Evolutionary conservation across 179 eudicot genomes (phyloP).

Genomic region (Amaranthus tricolor): DNA sequence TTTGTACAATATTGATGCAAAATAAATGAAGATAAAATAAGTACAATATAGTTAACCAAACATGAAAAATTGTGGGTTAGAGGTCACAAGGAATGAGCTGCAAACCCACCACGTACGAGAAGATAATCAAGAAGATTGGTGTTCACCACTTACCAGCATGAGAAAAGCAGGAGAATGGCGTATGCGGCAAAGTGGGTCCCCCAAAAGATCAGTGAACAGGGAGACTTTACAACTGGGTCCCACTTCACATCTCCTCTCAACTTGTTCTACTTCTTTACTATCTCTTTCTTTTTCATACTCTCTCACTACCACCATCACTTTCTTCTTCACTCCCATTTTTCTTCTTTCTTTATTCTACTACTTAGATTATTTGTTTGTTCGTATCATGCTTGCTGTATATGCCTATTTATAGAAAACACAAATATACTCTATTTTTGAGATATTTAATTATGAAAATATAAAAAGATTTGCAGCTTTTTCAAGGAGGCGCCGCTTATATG

Average conservation of each 20-base stretch:
- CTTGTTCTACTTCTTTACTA: slow-evolving; percentile 47
- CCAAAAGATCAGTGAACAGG: slow-evolving; percentile 74
- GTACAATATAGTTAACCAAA: too few species aligned
- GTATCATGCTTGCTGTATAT: not conserved
- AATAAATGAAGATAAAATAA: not conserved
- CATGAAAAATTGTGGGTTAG: not conserved
- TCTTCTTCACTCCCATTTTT: slow-evolving; percentile 20
- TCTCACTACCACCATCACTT: slow-evolving; percentile 44
- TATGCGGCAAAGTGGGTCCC: slow-evolving; percentile 91
- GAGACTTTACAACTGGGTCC: slow-evolving; percentile 69
- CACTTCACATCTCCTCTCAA: slow-evolving; percentile 77
- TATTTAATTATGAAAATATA: too few species aligned
- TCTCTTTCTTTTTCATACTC: slow-evolving; percentile 50
- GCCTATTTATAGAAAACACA: not conserved
- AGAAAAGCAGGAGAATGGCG: slow-evolving; percentile 85
- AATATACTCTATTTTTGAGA: not conserved
- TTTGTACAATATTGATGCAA: not conserved
- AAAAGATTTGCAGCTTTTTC: slow-evolving; percentile 7
- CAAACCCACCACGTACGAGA: too few species aligned
- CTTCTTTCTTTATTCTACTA: not conserved
- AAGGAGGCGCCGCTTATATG: slow-evolving; percentile 8
- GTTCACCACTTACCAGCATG: slow-evolving; percentile 61
- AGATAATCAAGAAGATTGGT: too few species aligned
- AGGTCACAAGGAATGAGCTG: slow-evolving; percentile 4
- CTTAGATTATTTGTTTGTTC: not conserved